A percentile compares a stretch with the other conserved stretches of the same genome.
Evolutionary conservation across 1,284 basidiomycete species (phyloP).

Genomic region (Leccinum subspadiceum): DNA sequence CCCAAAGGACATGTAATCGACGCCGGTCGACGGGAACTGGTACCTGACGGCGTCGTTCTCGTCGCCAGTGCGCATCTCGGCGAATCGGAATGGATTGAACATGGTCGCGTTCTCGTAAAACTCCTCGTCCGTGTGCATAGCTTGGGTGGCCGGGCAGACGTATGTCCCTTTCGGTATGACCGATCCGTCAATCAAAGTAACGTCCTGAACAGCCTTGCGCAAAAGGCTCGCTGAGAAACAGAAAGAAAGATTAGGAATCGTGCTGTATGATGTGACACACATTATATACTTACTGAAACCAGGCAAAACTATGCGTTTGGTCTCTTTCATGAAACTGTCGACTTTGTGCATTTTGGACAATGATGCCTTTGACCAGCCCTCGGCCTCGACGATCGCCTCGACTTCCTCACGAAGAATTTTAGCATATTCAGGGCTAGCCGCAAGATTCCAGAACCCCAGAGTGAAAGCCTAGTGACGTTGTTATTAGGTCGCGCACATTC

Average conservation of each 20-base stretch:
- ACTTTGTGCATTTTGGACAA: constrained; percentile 42
- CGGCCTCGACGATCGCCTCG: constrained; percentile 33
- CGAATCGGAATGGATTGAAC: constrained; percentile 37
- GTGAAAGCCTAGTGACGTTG: constrained; percentile 27
- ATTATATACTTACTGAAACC: constrained; percentile 23
- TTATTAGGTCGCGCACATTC: neutral
- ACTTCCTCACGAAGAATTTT: constrained; percentile 43
- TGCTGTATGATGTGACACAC: neutral
- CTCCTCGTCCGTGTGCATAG: constrained; percentile 26
- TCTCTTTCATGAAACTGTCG: constrained; percentile 50
- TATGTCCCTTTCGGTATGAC: constrained; percentile 37
- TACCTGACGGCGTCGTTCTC: constrained; percentile 12
- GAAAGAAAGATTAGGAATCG: neutral
- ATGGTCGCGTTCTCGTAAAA: constrained; percentile 25
- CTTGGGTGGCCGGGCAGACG: constrained; percentile 24
- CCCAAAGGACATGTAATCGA: constrained; percentile 18
- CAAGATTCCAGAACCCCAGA: constrained; percentile 38
- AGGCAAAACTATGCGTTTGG: constrained; percentile 34
- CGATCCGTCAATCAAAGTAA: constrained; percentile 41
- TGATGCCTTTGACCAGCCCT: constrained; percentile 45
- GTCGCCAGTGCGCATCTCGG: constrained; percentile 10
- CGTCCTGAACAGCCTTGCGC: constrained; percentile 36
- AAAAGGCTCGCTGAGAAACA: constrained; percentile 29
- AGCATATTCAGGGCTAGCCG: constrained; percentile 38
- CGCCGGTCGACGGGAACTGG: constrained; percentile 13